phyloP scores from a whole-genome alignment of 257 asterid species.

The Paulownia fortunei region DNA sequence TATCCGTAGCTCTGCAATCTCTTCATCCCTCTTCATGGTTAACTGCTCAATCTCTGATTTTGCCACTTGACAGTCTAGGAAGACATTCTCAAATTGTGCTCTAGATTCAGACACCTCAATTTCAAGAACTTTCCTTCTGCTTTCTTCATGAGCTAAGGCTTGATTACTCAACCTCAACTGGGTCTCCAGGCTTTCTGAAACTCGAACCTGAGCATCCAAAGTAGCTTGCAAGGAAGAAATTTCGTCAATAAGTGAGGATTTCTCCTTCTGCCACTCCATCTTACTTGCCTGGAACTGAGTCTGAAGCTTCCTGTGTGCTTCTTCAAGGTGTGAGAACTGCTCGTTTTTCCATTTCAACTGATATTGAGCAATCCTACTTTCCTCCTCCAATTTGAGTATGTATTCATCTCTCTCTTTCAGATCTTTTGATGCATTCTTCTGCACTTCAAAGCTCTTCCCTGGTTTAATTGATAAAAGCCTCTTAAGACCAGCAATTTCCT shows the following conservation, averaged over 20 bases:
- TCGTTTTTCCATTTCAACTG: conserved; percentile 54
- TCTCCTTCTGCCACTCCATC: conserved; percentile 53
- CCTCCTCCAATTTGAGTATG: conserved; percentile 48
- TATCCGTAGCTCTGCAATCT: conserved; percentile 38
- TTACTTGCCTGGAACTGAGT: conserved; percentile 35
- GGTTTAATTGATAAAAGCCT: conserved; percentile 37
- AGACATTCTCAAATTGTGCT: conserved; percentile 37
- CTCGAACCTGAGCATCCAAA: conserved; percentile 44
- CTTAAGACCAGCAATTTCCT: conserved; percentile 52
- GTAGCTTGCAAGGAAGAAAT: conserved; percentile 43
- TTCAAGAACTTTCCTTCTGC: conserved; percentile 46
- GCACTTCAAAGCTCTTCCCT: conserved; percentile 35
- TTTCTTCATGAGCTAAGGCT: conserved; percentile 47
- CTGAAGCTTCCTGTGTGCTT: conserved; percentile 44
- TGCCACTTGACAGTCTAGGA: conserved; percentile 35
- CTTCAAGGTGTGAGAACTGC: conserved; percentile 53
- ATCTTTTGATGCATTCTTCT: conserved; percentile 37
- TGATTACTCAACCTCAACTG: conserved; percentile 43
- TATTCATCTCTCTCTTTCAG: conserved; percentile 41
- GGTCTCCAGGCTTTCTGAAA: conserved; percentile 41
- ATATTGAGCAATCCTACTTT: conserved; percentile 29
- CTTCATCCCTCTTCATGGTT: conserved; percentile 48
- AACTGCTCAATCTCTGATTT: conserved; percentile 41
- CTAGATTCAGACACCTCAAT: conserved; percentile 41
- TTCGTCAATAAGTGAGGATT: conserved; percentile 40